Conservation (phyloP, 2,329 filamentous ascomycete genomes). For the Fusarium equiseti region DNA sequence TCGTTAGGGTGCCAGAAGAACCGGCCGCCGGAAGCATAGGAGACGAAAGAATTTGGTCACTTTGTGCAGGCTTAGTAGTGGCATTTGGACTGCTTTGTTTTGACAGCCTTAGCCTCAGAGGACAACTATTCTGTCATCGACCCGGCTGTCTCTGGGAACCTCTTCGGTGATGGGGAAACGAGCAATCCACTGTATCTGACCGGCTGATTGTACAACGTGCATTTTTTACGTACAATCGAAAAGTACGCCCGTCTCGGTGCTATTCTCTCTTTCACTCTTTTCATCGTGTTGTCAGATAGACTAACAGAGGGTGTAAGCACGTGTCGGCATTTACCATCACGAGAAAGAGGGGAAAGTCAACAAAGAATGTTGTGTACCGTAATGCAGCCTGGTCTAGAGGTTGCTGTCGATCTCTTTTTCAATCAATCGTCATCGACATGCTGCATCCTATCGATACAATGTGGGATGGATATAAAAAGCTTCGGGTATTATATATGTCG, state of each 20-base stretch:
- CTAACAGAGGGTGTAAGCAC: constrained; percentile 10
- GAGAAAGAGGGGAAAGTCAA: constrained; percentile 31
- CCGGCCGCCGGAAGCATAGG: not conserved
- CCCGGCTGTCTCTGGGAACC: not conserved
- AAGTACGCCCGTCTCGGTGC: constrained; percentile 21
- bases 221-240: constrained; percentile 39
- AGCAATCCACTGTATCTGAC: constrained; percentile 20
- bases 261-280: constrained; percentile 11
- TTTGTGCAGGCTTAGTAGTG: rapidly evolving
- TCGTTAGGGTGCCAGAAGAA: not conserved
- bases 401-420: constrained; percentile 27
- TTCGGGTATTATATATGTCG: constrained; percentile 16
- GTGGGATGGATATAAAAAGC: constrained; percentile 10
- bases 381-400: constrained; percentile 10
- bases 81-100: rapidly evolving
- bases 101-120: not conserved
- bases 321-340: constrained; percentile 21
- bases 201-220: constrained; percentile 21
- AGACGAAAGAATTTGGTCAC: not conserved
- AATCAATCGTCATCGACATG: constrained; percentile 31
- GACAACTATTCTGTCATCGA: not conserved
- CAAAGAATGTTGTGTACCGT: constrained; percentile 4
- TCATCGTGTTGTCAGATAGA: constrained; percentile 10
- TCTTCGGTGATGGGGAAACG: constrained; percentile 11
- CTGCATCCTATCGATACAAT: constrained; percentile 9